These are phyloP conservation scores for Carex myosuroides DNA, from an alignment of 176 grass and related monocot species.

Conservation along the genomic window DNA sequence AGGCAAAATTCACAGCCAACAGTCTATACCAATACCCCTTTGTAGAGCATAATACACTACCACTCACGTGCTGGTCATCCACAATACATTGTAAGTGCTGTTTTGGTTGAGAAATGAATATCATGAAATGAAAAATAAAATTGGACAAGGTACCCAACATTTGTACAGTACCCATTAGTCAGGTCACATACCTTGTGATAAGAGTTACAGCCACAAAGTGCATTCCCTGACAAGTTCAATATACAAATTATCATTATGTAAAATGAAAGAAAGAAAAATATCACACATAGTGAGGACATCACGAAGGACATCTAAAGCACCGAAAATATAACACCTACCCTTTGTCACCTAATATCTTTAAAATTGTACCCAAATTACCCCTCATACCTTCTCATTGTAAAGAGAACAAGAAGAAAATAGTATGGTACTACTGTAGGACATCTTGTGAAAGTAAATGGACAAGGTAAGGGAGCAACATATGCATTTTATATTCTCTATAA, in stretches of 20 bases:
- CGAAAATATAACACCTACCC: background rate
- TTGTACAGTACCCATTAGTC: background rate
- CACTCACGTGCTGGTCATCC: background rate
- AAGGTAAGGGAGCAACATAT: background rate
- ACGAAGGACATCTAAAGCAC: background rate
- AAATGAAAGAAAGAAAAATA: background rate
- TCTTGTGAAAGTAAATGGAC: background rate
- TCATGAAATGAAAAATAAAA: background rate
- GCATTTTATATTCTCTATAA: background rate
- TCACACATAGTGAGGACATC: background rate
- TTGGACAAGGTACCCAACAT: background rate
- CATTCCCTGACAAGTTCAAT: conserved; percentile 49
- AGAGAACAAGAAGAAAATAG: background rate
- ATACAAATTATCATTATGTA: background rate
- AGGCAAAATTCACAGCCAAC: background rate
- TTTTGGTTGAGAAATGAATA: background rate
- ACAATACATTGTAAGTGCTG: background rate
- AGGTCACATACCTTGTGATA: conserved; percentile 40
- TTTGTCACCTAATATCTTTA: background rate
- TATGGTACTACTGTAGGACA: background rate
- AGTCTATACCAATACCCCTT: background rate
- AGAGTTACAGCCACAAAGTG: conserved; percentile 40
- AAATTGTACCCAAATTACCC: background rate
- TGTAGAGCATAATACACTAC: background rate
- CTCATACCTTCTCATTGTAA: background rate